Conservation (phyloP, 2,329 filamentous ascomycete genomes). For the Zymoseptoria pseudotritici region DNA sequence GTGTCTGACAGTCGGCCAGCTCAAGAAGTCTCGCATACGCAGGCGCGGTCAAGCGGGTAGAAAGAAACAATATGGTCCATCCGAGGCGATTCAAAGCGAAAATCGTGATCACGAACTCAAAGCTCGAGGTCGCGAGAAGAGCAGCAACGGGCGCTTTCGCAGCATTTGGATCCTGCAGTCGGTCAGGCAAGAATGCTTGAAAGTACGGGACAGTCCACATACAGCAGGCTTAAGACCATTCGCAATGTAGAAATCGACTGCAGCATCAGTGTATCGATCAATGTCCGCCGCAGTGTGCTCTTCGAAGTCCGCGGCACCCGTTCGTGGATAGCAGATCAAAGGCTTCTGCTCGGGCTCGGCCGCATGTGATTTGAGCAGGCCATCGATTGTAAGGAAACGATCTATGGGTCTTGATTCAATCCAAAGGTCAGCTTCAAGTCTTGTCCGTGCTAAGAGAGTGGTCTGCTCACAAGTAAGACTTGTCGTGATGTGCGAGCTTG, state of each 20-base stretch:
- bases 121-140: slow-evolving; percentile 46
- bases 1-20: slow-evolving; percentile 31
- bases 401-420: slow-evolving; percentile 12
- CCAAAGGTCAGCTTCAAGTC: not conserved
- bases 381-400: slow-evolving; percentile 27
- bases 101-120: slow-evolving; percentile 49
- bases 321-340: slow-evolving; percentile 25
- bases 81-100: slow-evolving; percentile 50
- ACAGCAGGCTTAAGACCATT: slow-evolving; percentile 24
- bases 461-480: slow-evolving; percentile 12
- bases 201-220: slow-evolving; percentile 1
- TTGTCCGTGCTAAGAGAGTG: not conserved
- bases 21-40: slow-evolving; percentile 45
- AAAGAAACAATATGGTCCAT: slow-evolving; percentile 48
- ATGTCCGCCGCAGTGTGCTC: slow-evolving; percentile 24
- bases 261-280: slow-evolving; percentile 23
- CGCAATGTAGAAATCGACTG: slow-evolving; percentile 19
- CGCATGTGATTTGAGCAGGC: slow-evolving; percentile 27
- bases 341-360: slow-evolving; percentile 23
- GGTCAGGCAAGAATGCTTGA: not conserved
- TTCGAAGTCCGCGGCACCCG: slow-evolving; percentile 24
- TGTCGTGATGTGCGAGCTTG: slow-evolving; percentile 15
- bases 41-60: slow-evolving; percentile 45
- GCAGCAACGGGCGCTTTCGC: slow-evolving; percentile 36
- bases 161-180: slow-evolving; percentile 15